These are phyloP conservation scores for Cryphonectria nitschkei DNA, from an alignment of 2,329 filamentous ascomycete species.

Conservation along the genomic window DNA sequence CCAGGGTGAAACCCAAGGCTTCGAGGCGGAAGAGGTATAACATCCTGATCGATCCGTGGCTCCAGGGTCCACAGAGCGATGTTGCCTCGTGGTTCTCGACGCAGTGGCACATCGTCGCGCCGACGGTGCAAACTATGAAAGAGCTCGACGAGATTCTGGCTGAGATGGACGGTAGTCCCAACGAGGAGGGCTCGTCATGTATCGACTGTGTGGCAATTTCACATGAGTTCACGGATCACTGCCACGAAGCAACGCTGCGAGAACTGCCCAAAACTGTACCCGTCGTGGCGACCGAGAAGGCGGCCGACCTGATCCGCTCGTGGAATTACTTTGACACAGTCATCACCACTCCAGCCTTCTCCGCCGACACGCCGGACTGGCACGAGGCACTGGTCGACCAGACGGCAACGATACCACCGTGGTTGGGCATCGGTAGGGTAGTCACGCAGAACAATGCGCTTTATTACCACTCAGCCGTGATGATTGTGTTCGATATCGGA, in stretches of 20 bases:
- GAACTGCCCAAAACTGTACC: slow-evolving; percentile 58
- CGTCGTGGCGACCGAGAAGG: slow-evolving; percentile 63
- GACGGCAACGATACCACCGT: slow-evolving; percentile 52
- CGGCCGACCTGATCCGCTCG: slow-evolving; percentile 56
- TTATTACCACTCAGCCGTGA: slow-evolving; percentile 64
- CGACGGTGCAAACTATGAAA: slow-evolving; percentile 56
- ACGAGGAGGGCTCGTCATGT: slow-evolving; percentile 36
- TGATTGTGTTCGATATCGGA: slow-evolving; percentile 55
- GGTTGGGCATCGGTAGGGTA: slow-evolving; percentile 64
- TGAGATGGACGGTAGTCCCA: slow-evolving; percentile 47
- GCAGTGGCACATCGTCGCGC: slow-evolving; percentile 63
- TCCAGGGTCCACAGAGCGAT: slow-evolving; percentile 64
- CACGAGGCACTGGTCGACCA: slow-evolving; percentile 32
- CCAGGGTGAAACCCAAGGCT: slow-evolving; percentile 28
- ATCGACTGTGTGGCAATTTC: slow-evolving; percentile 64
- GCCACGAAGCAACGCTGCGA: slow-evolving; percentile 63
- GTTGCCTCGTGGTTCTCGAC: slow-evolving; percentile 67
- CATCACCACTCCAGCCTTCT: slow-evolving; percentile 51
- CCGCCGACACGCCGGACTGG: slow-evolving; percentile 35
- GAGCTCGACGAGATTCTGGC: slow-evolving; percentile 58
- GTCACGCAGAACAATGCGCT: slow-evolving; percentile 57
- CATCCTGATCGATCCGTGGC: slow-evolving; percentile 68
- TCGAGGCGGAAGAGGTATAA: slow-evolving; percentile 61
- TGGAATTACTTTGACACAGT: slow-evolving; percentile 65
- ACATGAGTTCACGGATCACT: slow-evolving; percentile 73